Evolutionary conservation across 164 flowering plant species (phyloP).

Genomic region (Tinospora cordifolia): DNA sequence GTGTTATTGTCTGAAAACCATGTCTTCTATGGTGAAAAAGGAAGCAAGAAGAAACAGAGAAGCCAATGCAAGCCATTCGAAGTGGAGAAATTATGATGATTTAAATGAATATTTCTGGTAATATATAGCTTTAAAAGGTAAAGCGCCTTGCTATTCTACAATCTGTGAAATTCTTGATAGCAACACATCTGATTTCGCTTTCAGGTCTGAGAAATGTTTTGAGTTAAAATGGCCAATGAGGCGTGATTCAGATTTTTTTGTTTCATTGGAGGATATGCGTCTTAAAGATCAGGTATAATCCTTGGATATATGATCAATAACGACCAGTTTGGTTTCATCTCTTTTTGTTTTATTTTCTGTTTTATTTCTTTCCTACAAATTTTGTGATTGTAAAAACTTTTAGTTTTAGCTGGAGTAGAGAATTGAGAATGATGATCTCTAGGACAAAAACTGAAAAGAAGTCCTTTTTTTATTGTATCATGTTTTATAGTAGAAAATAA

Average conservation of each 20-base stretch:
- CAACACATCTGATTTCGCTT: neutral
- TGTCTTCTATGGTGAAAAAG: slow-evolving; percentile 39
- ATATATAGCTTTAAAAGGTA: slow-evolving; percentile 10
- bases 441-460: no score
- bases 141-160: neutral
- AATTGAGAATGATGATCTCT: neutral
- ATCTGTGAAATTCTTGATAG: neutral
- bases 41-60: slow-evolving; percentile 79
- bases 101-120: slow-evolving; percentile 97
- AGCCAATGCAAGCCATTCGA: slow-evolving; percentile 88
- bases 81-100: slow-evolving; percentile 98
- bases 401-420: neutral
- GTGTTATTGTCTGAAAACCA: slow-evolving; percentile 11
- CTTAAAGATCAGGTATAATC: slow-evolving; percentile 20
- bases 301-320: neutral
- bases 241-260: slow-evolving; percentile 60
- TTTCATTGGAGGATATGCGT: slow-evolving; percentile 42
- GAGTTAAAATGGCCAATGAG: slow-evolving; percentile 81
- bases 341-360: neutral
- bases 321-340: neutral
- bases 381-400: no score
- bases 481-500: no score
- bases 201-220: slow-evolving; percentile 73
- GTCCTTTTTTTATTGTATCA: no score
- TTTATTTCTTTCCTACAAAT: neutral